Evolutionary conservation across 164 flowering plant species (phyloP).

Genomic region (Stephania japonica): DNA sequence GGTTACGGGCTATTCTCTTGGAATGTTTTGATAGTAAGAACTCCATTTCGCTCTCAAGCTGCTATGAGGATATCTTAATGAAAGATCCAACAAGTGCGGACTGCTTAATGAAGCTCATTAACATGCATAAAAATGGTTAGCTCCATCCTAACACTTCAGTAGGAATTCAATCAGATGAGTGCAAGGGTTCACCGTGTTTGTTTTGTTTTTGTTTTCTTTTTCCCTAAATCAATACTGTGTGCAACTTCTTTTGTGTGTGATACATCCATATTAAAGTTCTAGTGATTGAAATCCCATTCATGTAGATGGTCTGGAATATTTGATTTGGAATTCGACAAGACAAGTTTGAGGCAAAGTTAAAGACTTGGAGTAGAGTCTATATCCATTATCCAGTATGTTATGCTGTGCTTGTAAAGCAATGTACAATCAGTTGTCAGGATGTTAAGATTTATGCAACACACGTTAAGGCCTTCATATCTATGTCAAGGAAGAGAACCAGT

Average conservation of each 20-base stretch:
- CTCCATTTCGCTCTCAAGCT: slow-evolving; percentile 25
- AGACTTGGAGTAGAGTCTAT: too few species aligned
- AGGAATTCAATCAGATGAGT: background rate
- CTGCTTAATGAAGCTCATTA: slow-evolving; percentile 48
- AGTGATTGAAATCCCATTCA: background rate
- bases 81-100: slow-evolving; percentile 65
- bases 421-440: background rate
- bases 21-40: slow-evolving; percentile 41
- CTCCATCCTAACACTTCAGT: background rate
- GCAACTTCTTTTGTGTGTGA: background rate
- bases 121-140: slow-evolving; percentile 55
- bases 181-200: background rate
- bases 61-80: slow-evolving; percentile 51
- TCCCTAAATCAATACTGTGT: background rate
- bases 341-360: too few species aligned
- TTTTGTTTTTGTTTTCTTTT: background rate
- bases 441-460: background rate
- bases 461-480: too few species aligned
- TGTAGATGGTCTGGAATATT: background rate
- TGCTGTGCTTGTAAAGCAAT: too few species aligned
- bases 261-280: background rate
- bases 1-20: slow-evolving; percentile 52
- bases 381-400: too few species aligned
- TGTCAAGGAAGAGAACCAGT: too few species aligned
- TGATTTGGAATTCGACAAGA: too few species aligned